A percentile compares a stretch with the other conserved stretches of the same genome.
These are phyloP conservation scores for Coemansia erecta DNA, from an alignment of 192 early-diverging fungal species.

Conservation along the genomic window DNA sequence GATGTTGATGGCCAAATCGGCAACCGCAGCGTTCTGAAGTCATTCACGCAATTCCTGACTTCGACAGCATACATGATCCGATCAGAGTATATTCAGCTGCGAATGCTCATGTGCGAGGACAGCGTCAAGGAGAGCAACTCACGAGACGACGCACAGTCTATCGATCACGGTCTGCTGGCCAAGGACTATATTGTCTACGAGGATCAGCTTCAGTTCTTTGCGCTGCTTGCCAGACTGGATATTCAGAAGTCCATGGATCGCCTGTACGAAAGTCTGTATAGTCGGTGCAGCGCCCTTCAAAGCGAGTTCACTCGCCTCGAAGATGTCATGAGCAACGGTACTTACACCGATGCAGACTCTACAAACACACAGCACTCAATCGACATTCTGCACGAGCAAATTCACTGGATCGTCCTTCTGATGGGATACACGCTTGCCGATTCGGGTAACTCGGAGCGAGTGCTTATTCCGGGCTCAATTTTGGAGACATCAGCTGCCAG, in stretches of 20 bases:
- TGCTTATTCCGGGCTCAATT: conserved; percentile 34
- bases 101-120: conserved; percentile 51
- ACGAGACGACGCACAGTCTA: conserved; percentile 15
- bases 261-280: conserved; percentile 31
- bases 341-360: background rate
- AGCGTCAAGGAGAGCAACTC: conserved; percentile 17
- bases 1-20: background rate
- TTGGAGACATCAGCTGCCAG: conserved; percentile 26
- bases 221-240: conserved; percentile 43
- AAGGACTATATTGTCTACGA: conserved; percentile 53
- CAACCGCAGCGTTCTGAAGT: conserved; percentile 21
- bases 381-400: conserved; percentile 48
- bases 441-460: conserved; percentile 44
- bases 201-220: conserved; percentile 52
- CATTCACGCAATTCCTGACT: conserved; percentile 40
- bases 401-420: conserved; percentile 47
- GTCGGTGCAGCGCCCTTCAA: conserved; percentile 36
- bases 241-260: conserved; percentile 31
- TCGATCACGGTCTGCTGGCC: conserved; percentile 42
- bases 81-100: conserved; percentile 43
- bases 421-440: conserved; percentile 42
- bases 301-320: conserved; percentile 26
- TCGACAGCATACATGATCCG: conserved; percentile 44
- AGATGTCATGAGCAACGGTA: conserved; percentile 1
- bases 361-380: conserved; percentile 26